Evolutionary conservation across 2,329 filamentous ascomycete species (phyloP).

Genomic region (Pseudogymnoascus sp.): DNA sequence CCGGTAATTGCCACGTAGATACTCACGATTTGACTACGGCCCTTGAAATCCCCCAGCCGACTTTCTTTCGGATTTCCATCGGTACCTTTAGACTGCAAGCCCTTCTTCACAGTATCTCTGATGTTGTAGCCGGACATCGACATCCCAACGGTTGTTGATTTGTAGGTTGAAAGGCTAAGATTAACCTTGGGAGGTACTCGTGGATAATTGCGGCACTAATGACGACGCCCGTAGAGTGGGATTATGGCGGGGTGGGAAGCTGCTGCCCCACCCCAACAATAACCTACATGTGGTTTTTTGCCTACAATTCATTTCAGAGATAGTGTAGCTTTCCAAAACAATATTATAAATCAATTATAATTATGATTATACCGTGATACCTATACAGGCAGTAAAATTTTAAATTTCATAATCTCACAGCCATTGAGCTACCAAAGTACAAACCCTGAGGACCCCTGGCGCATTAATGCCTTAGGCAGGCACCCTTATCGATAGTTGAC

Average conservation of each 20-base stretch:
- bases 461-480: background rate
- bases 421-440: background rate
- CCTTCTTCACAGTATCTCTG: conserved; percentile 39
- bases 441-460: background rate
- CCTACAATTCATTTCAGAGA: background rate
- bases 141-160: background rate
- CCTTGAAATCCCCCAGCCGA: conserved; percentile 38
- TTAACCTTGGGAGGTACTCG: conserved; percentile 2
- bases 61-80: conserved; percentile 42
- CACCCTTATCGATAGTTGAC: background rate
- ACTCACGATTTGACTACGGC: conserved; percentile 26
- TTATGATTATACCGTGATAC: background rate
- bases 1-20: background rate
- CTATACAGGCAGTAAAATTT: background rate
- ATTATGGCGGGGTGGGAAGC: background rate
- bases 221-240: background rate
- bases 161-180: background rate
- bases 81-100: conserved; percentile 46
- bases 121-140: conserved; percentile 19
- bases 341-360: background rate
- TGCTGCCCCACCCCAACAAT: background rate
- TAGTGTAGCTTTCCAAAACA: background rate
- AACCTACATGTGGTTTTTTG: background rate
- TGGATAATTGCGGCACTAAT: conserved; percentile 1
- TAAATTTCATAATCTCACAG: background rate